Evolutionary conservation across 805 yeast species (phyloP).

Genomic region (Scheffersomyces ergatensis): DNA sequence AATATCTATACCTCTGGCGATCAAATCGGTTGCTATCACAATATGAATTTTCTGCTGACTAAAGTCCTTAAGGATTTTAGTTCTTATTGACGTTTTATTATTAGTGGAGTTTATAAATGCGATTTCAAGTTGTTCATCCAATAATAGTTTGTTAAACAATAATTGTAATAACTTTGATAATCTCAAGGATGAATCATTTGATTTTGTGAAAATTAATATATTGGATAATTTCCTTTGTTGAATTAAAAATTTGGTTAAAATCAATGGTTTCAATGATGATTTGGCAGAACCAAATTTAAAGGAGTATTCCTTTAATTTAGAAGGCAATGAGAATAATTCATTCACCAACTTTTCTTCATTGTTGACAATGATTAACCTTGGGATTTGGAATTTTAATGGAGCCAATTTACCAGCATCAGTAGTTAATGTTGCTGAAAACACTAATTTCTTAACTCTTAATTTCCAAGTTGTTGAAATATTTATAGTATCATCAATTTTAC

Average conservation of each 20-base stretch:
- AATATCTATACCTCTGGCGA: slow-evolving; percentile 94
- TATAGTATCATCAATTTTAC: slow-evolving; percentile 23
- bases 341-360: slow-evolving; percentile 44
- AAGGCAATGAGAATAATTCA: slow-evolving; percentile 64
- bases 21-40: slow-evolving; percentile 80
- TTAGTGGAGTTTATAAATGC: slow-evolving; percentile 60
- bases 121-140: slow-evolving; percentile 13
- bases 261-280: slow-evolving; percentile 66
- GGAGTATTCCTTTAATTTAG: slow-evolving; percentile 45
- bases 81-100: slow-evolving; percentile 47
- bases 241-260: slow-evolving; percentile 55
- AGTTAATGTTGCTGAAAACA: slow-evolving; percentile 91
- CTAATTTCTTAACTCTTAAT: slow-evolving; percentile 53
- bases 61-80: slow-evolving; percentile 59
- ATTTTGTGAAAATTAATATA: slow-evolving; percentile 64
- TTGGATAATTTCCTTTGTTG: slow-evolving; percentile 27
- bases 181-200: slow-evolving; percentile 87
- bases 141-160: slow-evolving; percentile 26
- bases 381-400: slow-evolving; percentile 63
- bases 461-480: slow-evolving; percentile 32
- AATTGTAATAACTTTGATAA: slow-evolving; percentile 58
- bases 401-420: slow-evolving; percentile 88
- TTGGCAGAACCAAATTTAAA: slow-evolving; percentile 36
- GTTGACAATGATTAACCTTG: slow-evolving; percentile 74
- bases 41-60: slow-evolving; percentile 50